Evolutionary conservation across 371 early-diverging fungal genomes (phyloP).

Genomic region (Synchytrium microbalum): DNA sequence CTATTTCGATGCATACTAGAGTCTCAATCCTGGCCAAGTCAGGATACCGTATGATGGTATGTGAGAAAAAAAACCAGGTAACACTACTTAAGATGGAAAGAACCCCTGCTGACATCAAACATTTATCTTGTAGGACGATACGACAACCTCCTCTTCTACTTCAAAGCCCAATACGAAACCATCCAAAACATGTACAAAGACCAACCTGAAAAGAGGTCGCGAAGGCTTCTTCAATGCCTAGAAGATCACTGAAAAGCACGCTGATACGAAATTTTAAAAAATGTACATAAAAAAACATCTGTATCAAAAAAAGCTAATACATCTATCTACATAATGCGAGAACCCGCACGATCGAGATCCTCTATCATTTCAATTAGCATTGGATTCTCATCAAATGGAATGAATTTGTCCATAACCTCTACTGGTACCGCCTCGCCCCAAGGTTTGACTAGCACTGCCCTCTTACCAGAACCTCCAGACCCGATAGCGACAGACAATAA

Average conservation of each 20-base stretch:
- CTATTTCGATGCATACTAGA: constrained; percentile 34
- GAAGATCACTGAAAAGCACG: too few species aligned
- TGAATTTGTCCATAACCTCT: neutral
- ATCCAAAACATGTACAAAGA: constrained; percentile 69
- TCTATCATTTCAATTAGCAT: too few species aligned
- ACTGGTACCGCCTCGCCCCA: neutral
- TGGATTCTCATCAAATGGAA: neutral
- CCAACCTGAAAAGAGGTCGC: constrained; percentile 19
- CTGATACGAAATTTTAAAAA: too few species aligned
- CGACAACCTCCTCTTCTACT: constrained; percentile 83
- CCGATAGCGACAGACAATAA: neutral
- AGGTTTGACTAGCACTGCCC: neutral
- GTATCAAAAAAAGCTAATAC: too few species aligned
- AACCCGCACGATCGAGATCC: too few species aligned
- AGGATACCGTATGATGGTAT: neutral
- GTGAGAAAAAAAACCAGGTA: neutral
- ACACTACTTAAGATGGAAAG: neutral
- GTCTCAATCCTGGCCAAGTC: neutral
- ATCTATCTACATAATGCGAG: too few species aligned
- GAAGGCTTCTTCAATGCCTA: too few species aligned
- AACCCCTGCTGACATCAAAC: too few species aligned
- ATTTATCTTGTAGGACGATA: constrained; percentile 45
- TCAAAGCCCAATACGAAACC: constrained; percentile 72
- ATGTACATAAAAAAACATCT: too few species aligned
- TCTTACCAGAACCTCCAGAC: neutral